Percentiles rank a stretch among this genome's conserved stretches.
Evolutionary conservation across 768 basidiomycete genomes (phyloP).

Genomic region (Kwoniella heveanensis): DNA sequence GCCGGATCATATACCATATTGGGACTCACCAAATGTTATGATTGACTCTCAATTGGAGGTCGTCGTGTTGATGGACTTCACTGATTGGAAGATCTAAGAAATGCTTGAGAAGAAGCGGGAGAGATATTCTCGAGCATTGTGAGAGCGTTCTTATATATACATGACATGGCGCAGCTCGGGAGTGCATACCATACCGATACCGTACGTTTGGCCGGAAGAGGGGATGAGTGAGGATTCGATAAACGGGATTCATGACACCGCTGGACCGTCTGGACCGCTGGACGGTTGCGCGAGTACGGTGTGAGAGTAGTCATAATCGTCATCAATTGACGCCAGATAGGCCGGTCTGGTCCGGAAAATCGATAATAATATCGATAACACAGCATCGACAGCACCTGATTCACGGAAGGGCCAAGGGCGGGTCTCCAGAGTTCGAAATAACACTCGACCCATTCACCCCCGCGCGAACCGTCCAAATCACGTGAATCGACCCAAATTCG

Average conservation of each 20-base stretch:
- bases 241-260: too few species aligned
- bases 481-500: neutral
- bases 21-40: neutral
- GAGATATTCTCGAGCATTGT: neutral
- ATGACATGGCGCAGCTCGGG: neutral
- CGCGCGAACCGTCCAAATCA: neutral
- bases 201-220: too few species aligned
- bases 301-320: too few species aligned
- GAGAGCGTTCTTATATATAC: neutral
- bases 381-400: too few species aligned
- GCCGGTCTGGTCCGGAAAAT: neutral
- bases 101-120: neutral
- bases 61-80: neutral
- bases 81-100: neutral
- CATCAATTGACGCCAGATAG: neutral
- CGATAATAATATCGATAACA: too few species aligned
- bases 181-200: too few species aligned
- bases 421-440: conserved; percentile 4
- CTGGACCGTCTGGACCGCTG: too few species aligned
- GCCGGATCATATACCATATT: neutral
- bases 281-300: too few species aligned
- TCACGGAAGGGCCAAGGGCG: too few species aligned
- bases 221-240: too few species aligned
- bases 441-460: neutral
- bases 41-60: neutral